Evolutionary conservation across 106 monocot species (phyloP).

Genomic region (Acanthochlamys bracteata): DNA sequence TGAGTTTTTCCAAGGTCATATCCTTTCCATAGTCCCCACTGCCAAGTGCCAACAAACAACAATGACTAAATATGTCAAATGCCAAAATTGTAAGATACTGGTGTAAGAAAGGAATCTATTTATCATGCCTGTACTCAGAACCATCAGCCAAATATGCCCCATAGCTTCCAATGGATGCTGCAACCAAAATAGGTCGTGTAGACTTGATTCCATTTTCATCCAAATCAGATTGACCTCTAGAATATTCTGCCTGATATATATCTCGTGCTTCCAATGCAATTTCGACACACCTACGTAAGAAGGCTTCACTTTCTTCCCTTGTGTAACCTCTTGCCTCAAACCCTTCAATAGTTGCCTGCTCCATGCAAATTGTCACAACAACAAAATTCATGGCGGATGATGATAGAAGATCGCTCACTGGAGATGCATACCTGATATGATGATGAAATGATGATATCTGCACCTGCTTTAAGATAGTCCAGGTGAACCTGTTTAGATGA

Average conservation of each 20-base stretch:
- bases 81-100: neutral
- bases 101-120: neutral
- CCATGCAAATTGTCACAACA: neutral
- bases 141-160: conserved; percentile 97
- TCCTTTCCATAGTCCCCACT: conserved; percentile 84
- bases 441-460: conserved; percentile 78
- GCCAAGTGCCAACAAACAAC: neutral
- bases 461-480: conserved; percentile 91
- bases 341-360: conserved; percentile 86
- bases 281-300: conserved; percentile 71
- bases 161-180: conserved; percentile 91
- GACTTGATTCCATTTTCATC: neutral
- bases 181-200: conserved; percentile 46
- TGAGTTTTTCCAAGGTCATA: conserved; percentile 44
- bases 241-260: conserved; percentile 26
- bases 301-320: conserved; percentile 60
- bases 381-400: neutral
- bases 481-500: conserved; percentile 57
- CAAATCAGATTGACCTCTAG: conserved; percentile 1
- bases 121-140: conserved; percentile 67
- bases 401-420: neutral
- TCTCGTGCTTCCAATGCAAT: conserved; percentile 84
- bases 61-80: neutral
- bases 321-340: conserved; percentile 70
- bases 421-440: conserved; percentile 70